Conservation (phyloP, 2,329 filamentous ascomycete genomes). For the Monosporascus ibericus region DNA sequence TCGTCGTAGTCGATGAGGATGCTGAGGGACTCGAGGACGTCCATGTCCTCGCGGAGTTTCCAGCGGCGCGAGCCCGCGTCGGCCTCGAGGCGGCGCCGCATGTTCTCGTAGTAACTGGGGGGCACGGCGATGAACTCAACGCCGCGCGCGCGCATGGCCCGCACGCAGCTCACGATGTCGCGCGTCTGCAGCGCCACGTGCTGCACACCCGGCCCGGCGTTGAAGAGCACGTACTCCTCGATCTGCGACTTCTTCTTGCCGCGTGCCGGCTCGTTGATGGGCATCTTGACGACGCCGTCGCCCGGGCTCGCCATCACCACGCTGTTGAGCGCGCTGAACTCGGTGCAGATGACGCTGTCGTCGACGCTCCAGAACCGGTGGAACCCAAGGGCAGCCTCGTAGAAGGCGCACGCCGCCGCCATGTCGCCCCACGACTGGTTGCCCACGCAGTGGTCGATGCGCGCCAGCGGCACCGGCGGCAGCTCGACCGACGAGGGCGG, state of each 20-base stretch:
- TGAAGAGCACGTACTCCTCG: slow-evolving; percentile 88
- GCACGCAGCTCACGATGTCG: slow-evolving; percentile 73
- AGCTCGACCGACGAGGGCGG: slow-evolving; percentile 36
- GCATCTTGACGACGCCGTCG: slow-evolving; percentile 90
- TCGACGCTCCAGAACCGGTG: slow-evolving; percentile 98
- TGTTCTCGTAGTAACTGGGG: slow-evolving; percentile 74
- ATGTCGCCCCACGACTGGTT: slow-evolving; percentile 96
- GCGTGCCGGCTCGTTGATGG: slow-evolving; percentile 89
- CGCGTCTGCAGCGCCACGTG: slow-evolving; percentile 82
- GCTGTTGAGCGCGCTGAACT: slow-evolving; percentile 81
- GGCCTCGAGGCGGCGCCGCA: slow-evolving; percentile 66
- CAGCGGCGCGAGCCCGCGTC: slow-evolving; percentile 41
- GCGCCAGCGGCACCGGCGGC: slow-evolving; percentile 60
- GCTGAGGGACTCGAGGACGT: slow-evolving; percentile 67
- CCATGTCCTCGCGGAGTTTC: slow-evolving; percentile 73
- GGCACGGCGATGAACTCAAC: slow-evolving; percentile 92
- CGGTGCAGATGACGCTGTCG: slow-evolving; percentile 86
- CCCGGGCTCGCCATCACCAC: slow-evolving; percentile 79
- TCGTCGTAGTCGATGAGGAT: slow-evolving; percentile 96
- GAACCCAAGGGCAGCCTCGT: slow-evolving; percentile 85
- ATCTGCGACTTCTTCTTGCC: slow-evolving; percentile 93
- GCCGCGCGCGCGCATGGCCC: slow-evolving; percentile 74
- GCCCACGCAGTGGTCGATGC: slow-evolving; percentile 94
- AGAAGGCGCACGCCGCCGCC: slow-evolving; percentile 60
- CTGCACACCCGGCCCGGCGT: slow-evolving; percentile 83